Evolutionary conservation across 768 basidiomycete species (phyloP).

Genomic region (Mycena floridula): DNA sequence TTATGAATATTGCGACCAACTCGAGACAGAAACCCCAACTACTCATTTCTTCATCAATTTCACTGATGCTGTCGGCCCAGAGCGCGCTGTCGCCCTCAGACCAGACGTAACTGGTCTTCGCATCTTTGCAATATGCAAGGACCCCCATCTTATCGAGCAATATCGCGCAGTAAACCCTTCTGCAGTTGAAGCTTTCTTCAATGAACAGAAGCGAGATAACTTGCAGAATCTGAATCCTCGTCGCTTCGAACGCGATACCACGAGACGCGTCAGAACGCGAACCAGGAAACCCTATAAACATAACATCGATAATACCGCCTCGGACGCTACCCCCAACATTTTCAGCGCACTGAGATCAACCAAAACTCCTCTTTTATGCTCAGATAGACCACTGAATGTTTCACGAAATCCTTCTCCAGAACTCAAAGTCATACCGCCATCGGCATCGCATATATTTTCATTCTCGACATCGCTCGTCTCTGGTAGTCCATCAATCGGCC

Average conservation of each 20-base stretch:
- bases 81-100: slow-evolving; percentile 18
- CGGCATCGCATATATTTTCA: background rate
- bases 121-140: slow-evolving; percentile 13
- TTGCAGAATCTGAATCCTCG: background rate
- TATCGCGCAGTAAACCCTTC: slow-evolving; percentile 10
- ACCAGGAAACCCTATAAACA: background rate
- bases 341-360: no score
- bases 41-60: slow-evolving; percentile 18
- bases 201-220: background rate
- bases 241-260: background rate
- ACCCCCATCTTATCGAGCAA: slow-evolving; percentile 14
- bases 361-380: no score
- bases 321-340: background rate
- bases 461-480: background rate
- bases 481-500: background rate
- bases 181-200: background rate
- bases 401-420: no score
- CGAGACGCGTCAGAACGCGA: background rate
- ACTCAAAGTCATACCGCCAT: background rate
- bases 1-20: slow-evolving; percentile 1
- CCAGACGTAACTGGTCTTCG: slow-evolving; percentile 11
- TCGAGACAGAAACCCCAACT: slow-evolving; percentile 10
- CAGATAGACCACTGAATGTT: no score
- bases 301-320: background rate
- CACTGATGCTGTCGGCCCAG: slow-evolving; percentile 12